phyloP scores from a whole-genome alignment of 306 rosid species.

The Pachyrhizus erosus region DNA sequence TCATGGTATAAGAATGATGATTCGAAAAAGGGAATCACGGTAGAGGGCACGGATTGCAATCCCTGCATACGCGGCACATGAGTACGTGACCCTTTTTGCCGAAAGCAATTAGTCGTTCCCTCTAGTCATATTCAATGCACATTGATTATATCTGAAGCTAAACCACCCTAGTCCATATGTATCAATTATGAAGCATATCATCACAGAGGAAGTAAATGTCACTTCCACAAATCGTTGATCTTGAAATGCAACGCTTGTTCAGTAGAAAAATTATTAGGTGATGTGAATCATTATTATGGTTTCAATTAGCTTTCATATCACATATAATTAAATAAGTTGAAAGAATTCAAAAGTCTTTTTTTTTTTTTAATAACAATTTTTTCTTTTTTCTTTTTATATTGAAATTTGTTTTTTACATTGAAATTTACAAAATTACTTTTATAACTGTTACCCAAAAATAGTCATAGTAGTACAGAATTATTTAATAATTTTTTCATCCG shows the following conservation, averaged over 20 bases:
- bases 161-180: background rate
- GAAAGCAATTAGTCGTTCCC: constrained; percentile 3
- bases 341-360: too few species aligned
- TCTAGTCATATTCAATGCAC: constrained; percentile 21
- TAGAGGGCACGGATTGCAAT: constrained; percentile 24
- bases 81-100: constrained; percentile 41
- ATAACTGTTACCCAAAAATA: too few species aligned
- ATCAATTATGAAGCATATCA: background rate
- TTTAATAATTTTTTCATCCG: background rate
- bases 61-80: constrained; percentile 15
- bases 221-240: background rate
- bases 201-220: constrained; percentile 1
- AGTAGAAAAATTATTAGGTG: too few species aligned
- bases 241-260: background rate
- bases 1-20: constrained; percentile 25
- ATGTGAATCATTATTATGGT: too few species aligned
- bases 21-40: background rate
- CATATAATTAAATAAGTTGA: too few species aligned
- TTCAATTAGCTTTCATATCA: too few species aligned
- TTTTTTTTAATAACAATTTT: too few species aligned
- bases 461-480: too few species aligned
- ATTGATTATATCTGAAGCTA: background rate
- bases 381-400: too few species aligned
- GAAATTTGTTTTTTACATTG: too few species aligned
- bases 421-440: too few species aligned